Conservation (phyloP, 148 eudicot genomes). For the Rhododendron henanense region DNA sequence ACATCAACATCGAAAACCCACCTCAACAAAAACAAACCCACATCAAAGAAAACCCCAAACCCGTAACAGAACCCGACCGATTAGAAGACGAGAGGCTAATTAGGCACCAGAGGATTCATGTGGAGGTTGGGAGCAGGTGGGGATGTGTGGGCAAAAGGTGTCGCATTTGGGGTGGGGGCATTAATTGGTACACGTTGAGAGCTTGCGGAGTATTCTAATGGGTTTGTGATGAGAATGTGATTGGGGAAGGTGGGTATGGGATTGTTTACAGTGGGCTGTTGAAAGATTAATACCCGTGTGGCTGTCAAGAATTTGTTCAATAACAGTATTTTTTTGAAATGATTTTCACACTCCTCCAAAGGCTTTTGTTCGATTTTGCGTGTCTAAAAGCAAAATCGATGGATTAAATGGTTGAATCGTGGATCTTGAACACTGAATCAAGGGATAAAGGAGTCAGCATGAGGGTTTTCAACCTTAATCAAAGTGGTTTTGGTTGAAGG, state of each 20-base stretch:
- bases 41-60: too few relatives aligned
- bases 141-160: conserved; percentile 46
- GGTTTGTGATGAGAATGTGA: conserved; percentile 77
- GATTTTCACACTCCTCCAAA: too few relatives aligned
- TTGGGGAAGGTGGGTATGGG: conserved; percentile 97
- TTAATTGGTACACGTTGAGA: conserved; percentile 70
- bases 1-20: too few relatives aligned
- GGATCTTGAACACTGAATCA: too few relatives aligned
- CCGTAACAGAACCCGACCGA: too few relatives aligned
- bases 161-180: conserved; percentile 92
- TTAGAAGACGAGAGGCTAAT: conserved; percentile 16
- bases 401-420: too few relatives aligned
- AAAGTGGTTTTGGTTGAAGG: too few relatives aligned
- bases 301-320: conserved; percentile 91
- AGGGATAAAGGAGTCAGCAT: too few relatives aligned
- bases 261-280: conserved; percentile 66
- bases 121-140: conserved; percentile 45
- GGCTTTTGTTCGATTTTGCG: too few relatives aligned
- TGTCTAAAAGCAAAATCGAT: too few relatives aligned
- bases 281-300: conserved; percentile 35
- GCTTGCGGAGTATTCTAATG: conserved; percentile 63
- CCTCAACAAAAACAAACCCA: too few relatives aligned
- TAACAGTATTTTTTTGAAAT: conserved; percentile 31
- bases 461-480: too few relatives aligned
- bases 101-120: conserved; percentile 40